Evolutionary conservation across 2,329 filamentous ascomycete genomes (phyloP).

Genomic region (Epichloe gansuensis): DNA sequence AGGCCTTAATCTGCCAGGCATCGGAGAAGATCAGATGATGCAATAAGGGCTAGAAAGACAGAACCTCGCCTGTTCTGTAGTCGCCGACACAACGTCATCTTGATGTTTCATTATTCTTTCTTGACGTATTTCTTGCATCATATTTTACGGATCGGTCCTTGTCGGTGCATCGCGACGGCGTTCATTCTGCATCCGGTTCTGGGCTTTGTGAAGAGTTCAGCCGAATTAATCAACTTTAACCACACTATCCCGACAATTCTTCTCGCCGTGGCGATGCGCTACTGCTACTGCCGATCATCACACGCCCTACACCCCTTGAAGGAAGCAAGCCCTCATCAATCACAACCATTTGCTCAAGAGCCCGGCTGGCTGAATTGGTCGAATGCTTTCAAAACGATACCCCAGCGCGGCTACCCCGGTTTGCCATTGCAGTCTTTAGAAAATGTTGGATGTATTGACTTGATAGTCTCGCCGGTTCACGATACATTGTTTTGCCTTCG

Average conservation of each 20-base stretch:
- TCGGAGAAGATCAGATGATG: slow-evolving; percentile 33
- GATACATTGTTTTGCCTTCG: not conserved
- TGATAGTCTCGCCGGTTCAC: not conserved
- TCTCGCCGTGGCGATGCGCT: not conserved
- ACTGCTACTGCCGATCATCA: not conserved
- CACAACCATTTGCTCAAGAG: not conserved
- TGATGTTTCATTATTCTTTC: not conserved
- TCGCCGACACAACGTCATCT: not conserved
- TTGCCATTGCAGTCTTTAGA: not conserved
- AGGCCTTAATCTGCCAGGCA: slow-evolving; percentile 29
- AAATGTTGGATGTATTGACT: not conserved
- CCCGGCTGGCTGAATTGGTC: not conserved
- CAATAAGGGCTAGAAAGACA: slow-evolving; percentile 14
- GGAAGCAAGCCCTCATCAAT: not conserved
- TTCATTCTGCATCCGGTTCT: slow-evolving; percentile 1
- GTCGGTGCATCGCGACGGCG: slow-evolving; percentile 6
- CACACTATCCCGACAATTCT: not conserved
- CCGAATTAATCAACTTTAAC: not conserved
- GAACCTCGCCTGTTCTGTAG: not conserved
- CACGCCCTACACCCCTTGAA: not conserved
- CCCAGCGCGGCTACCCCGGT: not conserved
- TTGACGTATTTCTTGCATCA: not conserved
- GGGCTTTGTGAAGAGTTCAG: not conserved
- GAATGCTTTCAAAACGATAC: slow-evolving; percentile 2
- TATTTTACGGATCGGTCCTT: not conserved